Conservation (phyloP, 805 yeast genomes). For the Metahyphopichia silvanorum region DNA sequence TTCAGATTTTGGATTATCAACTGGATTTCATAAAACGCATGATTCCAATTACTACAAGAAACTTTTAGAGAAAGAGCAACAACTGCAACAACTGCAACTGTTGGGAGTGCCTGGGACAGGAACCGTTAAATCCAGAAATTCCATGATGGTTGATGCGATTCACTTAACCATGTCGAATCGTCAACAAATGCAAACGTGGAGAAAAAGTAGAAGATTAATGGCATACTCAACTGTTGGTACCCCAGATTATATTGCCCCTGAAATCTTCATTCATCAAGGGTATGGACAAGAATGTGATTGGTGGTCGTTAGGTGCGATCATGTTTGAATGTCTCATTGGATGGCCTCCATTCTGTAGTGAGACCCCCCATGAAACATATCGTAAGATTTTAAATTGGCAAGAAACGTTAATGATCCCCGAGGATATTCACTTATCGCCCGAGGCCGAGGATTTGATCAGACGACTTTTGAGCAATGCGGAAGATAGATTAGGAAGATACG, state of each 20-base stretch:
- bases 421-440: constrained; percentile 84
- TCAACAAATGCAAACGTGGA: constrained; percentile 95
- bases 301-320: constrained; percentile 97
- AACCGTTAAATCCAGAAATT: constrained; percentile 46
- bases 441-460: constrained; percentile 82
- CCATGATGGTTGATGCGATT: constrained; percentile 90
- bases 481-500: constrained; percentile 76
- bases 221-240: constrained; percentile 97
- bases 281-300: constrained; percentile 97
- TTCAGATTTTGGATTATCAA: constrained; percentile 75
- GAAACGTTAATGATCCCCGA: constrained; percentile 87
- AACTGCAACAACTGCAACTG: constrained; percentile 24
- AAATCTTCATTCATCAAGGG: constrained; percentile 87
- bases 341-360: constrained; percentile 98
- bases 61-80: constrained; percentile 60
- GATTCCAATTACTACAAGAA: constrained; percentile 85
- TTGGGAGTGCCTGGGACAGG: constrained; percentile 4
- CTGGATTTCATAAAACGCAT: constrained; percentile 93
- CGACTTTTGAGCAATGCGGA: constrained; percentile 76
- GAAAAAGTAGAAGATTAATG: constrained; percentile 87
- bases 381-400: constrained; percentile 88
- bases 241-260: constrained; percentile 95
- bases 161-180: constrained; percentile 92
- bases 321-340: constrained; percentile 94
- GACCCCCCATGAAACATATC: constrained; percentile 89